Evolutionary conservation across 2,329 filamentous ascomycete genomes (phyloP).

Genomic region (Catunica adiposa): DNA sequence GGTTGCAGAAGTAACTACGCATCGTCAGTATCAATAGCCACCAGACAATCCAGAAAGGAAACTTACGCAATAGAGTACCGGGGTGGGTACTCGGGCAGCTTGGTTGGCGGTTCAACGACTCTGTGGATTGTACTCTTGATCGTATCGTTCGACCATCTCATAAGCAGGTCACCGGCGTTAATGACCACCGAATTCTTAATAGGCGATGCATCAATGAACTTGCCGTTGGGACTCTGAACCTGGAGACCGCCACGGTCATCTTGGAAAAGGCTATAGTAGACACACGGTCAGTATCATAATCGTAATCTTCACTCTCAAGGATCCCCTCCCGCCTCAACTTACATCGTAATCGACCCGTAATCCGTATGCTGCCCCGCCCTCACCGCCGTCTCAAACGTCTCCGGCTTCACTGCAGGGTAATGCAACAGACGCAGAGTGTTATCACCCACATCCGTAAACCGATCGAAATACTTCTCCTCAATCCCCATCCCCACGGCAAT

Average conservation of each 20-base stretch:
- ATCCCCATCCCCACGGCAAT: constrained; percentile 70
- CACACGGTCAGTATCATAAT: neutral
- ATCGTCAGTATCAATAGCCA: neutral
- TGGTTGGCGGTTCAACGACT: constrained; percentile 66
- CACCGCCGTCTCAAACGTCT: constrained; percentile 54
- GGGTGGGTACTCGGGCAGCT: constrained; percentile 47
- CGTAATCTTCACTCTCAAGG: too few relatives aligned
- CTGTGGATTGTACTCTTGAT: constrained; percentile 84
- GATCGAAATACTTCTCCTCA: constrained; percentile 57
- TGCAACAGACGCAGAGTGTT: constrained; percentile 61
- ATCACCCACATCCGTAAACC: constrained; percentile 51
- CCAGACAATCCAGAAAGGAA: neutral
- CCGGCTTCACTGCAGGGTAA: constrained; percentile 52
- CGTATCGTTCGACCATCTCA: constrained; percentile 77
- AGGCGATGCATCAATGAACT: constrained; percentile 68
- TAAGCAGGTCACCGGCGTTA: constrained; percentile 75
- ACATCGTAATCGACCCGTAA: constrained; percentile 42
- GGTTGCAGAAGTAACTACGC: constrained; percentile 67
- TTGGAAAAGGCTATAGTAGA: constrained; percentile 33
- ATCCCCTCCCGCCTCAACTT: neutral
- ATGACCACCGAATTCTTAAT: constrained; percentile 70
- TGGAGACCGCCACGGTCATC: constrained; percentile 39
- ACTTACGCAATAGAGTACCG: constrained; percentile 70
- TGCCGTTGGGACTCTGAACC: constrained; percentile 53
- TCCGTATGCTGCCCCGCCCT: constrained; percentile 64